phyloP scores from a whole-genome alignment of 495 filamentous ascomycete genomes.

The Aspergillus haitiensis region DNA sequence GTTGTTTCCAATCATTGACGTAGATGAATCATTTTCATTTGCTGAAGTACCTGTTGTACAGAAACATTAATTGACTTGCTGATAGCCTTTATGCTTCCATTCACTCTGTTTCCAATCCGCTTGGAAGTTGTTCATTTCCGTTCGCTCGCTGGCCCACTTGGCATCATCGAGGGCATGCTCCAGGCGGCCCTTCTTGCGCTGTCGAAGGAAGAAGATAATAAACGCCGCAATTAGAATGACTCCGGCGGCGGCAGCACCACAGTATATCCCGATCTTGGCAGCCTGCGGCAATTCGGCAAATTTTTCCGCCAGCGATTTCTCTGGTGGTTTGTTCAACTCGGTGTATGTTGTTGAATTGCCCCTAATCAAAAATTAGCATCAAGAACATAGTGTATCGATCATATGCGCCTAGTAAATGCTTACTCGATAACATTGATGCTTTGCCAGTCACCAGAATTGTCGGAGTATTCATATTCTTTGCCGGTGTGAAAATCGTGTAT shows the following conservation, averaged over 20 bases:
- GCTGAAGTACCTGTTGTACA: slow-evolving; percentile 1
- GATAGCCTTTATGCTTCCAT: slow-evolving; percentile 42
- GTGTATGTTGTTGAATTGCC: slow-evolving; percentile 61
- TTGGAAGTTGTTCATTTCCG: slow-evolving; percentile 62
- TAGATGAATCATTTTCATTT: slow-evolving; percentile 6
- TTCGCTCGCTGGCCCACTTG: slow-evolving; percentile 56
- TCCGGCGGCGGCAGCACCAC: slow-evolving; percentile 48
- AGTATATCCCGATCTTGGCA: slow-evolving; percentile 62
- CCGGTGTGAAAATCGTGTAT: slow-evolving; percentile 69
- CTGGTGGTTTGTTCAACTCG: slow-evolving; percentile 33
- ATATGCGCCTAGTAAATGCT: slow-evolving; percentile 27
- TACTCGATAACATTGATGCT: slow-evolving; percentile 70
- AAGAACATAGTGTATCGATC: background rate
- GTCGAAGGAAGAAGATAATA: slow-evolving; percentile 62
- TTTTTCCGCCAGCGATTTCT: slow-evolving; percentile 53
- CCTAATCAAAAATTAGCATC: slow-evolving; percentile 33
- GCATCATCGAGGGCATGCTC: slow-evolving; percentile 60
- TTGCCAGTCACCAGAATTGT: slow-evolving; percentile 63
- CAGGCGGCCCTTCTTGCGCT: slow-evolving; percentile 62
- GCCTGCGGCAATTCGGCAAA: slow-evolving; percentile 55
- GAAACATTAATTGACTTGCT: slow-evolving; percentile 33
- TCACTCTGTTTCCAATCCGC: slow-evolving; percentile 43
- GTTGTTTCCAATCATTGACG: slow-evolving; percentile 1
- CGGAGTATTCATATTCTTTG: slow-evolving; percentile 66
- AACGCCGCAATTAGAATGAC: slow-evolving; percentile 50